Conservation (phyloP, 139 green algal species). For the Closterium sp. region DNA sequence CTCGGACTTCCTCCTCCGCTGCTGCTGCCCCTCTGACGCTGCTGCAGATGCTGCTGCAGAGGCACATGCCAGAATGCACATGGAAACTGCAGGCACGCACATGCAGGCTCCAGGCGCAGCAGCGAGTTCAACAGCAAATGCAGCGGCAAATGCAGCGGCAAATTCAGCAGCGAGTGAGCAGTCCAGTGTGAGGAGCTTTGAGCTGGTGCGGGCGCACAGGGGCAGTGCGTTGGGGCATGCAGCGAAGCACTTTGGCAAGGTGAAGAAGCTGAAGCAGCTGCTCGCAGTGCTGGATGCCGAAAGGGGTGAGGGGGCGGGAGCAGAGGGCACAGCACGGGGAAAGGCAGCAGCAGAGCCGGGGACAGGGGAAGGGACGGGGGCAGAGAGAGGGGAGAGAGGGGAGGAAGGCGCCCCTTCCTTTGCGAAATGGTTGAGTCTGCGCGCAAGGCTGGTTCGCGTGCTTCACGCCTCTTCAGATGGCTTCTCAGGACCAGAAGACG, state of each 20-base stretch:
- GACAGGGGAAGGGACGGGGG: too few species aligned
- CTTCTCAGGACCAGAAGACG: background rate
- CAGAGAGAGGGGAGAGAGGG: background rate
- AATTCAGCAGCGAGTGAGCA: too few species aligned
- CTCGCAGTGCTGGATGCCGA: background rate
- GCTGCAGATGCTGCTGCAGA: too few species aligned
- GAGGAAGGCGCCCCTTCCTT: background rate
- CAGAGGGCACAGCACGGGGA: too few species aligned
- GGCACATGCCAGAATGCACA: too few species aligned
- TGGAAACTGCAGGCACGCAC: too few species aligned
- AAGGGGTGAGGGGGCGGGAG: background rate
- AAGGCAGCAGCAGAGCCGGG: too few species aligned
- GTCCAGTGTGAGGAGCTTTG: background rate
- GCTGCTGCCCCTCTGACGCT: background rate
- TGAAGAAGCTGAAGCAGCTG: background rate
- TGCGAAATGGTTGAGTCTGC: background rate
- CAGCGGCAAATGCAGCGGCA: too few species aligned
- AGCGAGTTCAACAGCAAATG: too few species aligned
- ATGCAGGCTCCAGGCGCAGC: too few species aligned
- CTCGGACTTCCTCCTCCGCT: background rate
- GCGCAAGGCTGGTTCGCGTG: background rate
- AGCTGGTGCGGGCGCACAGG: background rate
- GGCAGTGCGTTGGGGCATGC: background rate
- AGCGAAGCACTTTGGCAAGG: background rate
- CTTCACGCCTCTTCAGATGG: background rate